Base-by-base conservation (phyloP, 441 rosid genomes). In the Erysimum cheiri region DNA sequence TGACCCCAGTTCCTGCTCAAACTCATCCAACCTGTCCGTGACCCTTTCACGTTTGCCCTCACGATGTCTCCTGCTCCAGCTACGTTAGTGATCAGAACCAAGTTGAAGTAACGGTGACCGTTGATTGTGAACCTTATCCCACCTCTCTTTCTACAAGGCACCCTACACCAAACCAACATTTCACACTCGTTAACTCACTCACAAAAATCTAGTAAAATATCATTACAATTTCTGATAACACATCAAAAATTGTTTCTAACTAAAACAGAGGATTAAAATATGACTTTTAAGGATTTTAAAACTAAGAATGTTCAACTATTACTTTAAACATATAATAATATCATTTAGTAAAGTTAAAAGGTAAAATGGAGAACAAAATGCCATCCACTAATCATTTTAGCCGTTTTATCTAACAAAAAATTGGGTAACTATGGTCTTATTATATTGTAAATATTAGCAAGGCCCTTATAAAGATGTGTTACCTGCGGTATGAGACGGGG, bases 1-100 rank as follows among this genome's bases (percentile, higher is more conserved):
- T 87, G 92, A 4, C 92, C 92, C 92, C 92, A 87, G 83, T 87
- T 87, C 1, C 92, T 88, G 80, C 88, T 87, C 83, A 87, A 70
- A 62, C 81, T 77, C 73, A 84, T 10, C 92, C 90, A 87, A 6
- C 73, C 82, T 0, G 90, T 85, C 8, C 82, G 69, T 50, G 84
- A 5, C 2, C 92, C 92, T 64, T 87, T 85, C 33, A 87, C 71
- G 78, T 82, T 85, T 13, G 84, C 79, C 64, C 80, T 79, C 78
- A 81, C 81, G 32, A 87, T 70, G 71, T 85, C 92, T 24, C 92
- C 92, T 32, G 92, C 89, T 3, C 92, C 92, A 1, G 89, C 92
- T 47, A 87, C 92, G 81, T 87, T 87, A 47, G 85, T 87, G 41
- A 87, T 60, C 70, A 87, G 41, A 19, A 72, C 75, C 77, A 81